phyloP scores from a whole-genome alignment of 2,329 filamentous ascomycete genomes.

The Aureobasidium sp. region DNA sequence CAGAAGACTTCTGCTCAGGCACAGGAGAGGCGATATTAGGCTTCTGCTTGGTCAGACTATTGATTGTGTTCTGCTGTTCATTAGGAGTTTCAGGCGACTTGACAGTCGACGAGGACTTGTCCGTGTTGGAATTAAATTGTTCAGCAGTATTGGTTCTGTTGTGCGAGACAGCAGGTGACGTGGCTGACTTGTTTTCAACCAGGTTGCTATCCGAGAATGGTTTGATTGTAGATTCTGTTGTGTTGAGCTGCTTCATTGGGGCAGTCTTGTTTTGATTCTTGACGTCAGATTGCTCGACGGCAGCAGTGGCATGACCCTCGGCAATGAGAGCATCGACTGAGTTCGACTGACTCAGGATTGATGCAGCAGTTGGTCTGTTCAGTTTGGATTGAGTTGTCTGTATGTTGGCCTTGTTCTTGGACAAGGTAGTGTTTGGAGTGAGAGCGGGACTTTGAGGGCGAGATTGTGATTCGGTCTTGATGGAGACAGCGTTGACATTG shows the following conservation, averaged over 20 bases:
- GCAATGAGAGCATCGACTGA: conserved; percentile 18
- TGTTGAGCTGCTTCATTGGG: neutral
- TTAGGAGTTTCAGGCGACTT: conserved; percentile 4
- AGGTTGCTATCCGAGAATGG: neutral
- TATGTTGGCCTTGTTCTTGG: neutral
- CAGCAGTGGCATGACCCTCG: conserved; percentile 20
- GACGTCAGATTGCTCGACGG: conserved; percentile 14
- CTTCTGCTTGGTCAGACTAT: neutral
- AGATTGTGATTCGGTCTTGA: neutral
- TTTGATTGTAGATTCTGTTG: neutral
- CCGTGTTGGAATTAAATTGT: neutral
- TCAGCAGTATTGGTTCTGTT: neutral
- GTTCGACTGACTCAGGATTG: neutral
- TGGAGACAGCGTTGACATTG: neutral
- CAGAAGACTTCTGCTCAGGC: neutral
- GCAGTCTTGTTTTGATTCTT: conserved; percentile 11
- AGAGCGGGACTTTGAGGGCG: neutral
- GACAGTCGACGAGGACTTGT: neutral
- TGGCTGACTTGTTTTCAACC: neutral
- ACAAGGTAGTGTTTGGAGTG: neutral
- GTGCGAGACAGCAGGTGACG: neutral
- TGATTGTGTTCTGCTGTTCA: neutral
- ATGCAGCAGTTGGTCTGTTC: conserved; percentile 2
- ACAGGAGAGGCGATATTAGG: neutral
- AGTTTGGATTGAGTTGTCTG: neutral